Percentiles rank a stretch among this genome's conserved stretches.
phyloP scores from a whole-genome alignment of 768 basidiomycete species.

The Dacryopinax spathularia region DNA sequence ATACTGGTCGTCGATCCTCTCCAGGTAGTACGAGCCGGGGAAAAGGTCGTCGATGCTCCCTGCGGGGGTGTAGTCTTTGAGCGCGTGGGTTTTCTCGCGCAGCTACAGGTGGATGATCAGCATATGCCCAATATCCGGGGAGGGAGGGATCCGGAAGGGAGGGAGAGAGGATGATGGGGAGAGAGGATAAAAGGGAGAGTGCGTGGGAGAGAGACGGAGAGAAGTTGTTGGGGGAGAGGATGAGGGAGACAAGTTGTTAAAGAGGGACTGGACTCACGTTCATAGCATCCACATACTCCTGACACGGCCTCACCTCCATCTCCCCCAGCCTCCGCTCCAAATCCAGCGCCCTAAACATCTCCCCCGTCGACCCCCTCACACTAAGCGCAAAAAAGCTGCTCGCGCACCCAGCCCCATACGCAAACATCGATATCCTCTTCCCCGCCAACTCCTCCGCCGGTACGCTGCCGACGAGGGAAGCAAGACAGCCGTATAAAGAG shows the following conservation, averaged over 20 bases:
- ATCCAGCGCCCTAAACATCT: slow-evolving; percentile 70
- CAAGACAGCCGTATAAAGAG: slow-evolving; percentile 85
- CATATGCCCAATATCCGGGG: slow-evolving; percentile 1
- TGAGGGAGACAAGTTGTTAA: no score
- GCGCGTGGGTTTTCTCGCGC: slow-evolving; percentile 93
- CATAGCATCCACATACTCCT: slow-evolving; percentile 77
- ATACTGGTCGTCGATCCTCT: slow-evolving; percentile 77
- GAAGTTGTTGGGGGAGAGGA: no score
- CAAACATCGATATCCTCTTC: slow-evolving; percentile 86
- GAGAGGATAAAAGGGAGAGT: background rate
- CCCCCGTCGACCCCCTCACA: slow-evolving; percentile 74
- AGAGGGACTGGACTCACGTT: slow-evolving; percentile 37
- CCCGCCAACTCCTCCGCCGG: slow-evolving; percentile 54
- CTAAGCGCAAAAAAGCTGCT: slow-evolving; percentile 80
- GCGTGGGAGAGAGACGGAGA: no score
- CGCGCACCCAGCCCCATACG: slow-evolving; percentile 94
- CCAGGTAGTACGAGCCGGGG: slow-evolving; percentile 88
- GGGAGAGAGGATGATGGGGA: background rate
- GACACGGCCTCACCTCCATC: slow-evolving; percentile 85
- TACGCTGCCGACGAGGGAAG: slow-evolving; percentile 64
- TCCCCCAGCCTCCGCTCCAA: slow-evolving; percentile 58
- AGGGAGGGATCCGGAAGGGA: background rate
- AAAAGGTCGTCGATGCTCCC: slow-evolving; percentile 87
- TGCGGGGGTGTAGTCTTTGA: slow-evolving; percentile 65
- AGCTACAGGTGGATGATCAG: slow-evolving; percentile 42